Percentiles rank a stretch among this genome's conserved stretches.
These are phyloP conservation scores for Helicocarpus griseus DNA, from an alignment of 2,329 filamentous ascomycete species.

Conservation along the genomic window DNA sequence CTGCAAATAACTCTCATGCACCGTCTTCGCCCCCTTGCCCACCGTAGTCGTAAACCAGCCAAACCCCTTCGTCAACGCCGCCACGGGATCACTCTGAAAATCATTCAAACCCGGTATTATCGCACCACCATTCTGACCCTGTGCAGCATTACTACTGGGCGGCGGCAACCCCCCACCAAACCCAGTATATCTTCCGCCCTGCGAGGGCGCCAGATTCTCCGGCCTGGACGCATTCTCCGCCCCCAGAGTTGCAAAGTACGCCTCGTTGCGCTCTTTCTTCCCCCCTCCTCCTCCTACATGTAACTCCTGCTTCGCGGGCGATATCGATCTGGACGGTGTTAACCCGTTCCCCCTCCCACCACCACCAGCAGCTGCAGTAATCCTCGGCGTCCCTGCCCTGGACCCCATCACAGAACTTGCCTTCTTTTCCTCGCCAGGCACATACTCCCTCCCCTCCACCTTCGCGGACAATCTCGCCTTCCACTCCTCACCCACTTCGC, in stretches of 20 bases:
- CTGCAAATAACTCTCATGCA: conserved; percentile 86
- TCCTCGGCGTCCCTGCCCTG: conserved; percentile 33
- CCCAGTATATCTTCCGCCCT: conserved; percentile 85
- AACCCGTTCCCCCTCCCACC: not conserved
- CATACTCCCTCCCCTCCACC: conserved; percentile 80
- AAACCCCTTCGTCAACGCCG: conserved; percentile 80
- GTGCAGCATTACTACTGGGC: conserved; percentile 20
- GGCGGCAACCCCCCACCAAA: conserved; percentile 71
- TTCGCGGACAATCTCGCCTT: conserved; percentile 82
- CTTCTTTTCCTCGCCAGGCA: conserved; percentile 55
- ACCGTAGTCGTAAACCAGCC: conserved; percentile 89
- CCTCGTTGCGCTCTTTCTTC: conserved; percentile 63
- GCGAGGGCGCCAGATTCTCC: conserved; percentile 67
- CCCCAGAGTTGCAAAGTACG: conserved; percentile 81
- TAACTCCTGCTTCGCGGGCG: conserved; percentile 17
- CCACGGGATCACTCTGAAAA: conserved; percentile 82
- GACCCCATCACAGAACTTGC: conserved; percentile 31
- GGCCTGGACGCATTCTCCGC: conserved; percentile 69
- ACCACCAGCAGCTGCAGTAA: conserved; percentile 17
- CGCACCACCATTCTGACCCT: conserved; percentile 15
- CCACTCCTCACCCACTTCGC: conserved; percentile 87
- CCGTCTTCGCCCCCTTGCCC: conserved; percentile 78
- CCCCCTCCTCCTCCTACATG: conserved; percentile 25
- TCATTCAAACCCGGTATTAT: conserved; percentile 73
- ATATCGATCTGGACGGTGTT: conserved; percentile 8